Base-by-base conservation (phyloP, 2,329 filamentous ascomycete species). In the Ceratocystis cubensis region DNA sequence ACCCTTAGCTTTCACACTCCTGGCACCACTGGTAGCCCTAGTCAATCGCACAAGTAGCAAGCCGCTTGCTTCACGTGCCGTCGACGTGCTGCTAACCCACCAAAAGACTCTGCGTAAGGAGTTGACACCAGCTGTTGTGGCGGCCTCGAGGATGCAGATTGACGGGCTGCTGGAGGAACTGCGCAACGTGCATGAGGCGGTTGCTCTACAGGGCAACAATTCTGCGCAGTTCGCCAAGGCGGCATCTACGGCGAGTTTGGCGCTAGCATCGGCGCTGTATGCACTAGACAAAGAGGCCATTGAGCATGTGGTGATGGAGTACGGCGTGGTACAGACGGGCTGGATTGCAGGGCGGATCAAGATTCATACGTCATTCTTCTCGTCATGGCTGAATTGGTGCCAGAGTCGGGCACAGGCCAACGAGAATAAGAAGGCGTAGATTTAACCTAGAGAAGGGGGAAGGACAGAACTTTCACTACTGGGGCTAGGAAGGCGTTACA, bases 41-140 rank as follows among this genome's bases (percentile, higher is more conserved):
- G 84, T 89, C 59, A 85, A 90, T 66, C 87, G 82, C n/a, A 94
- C 89, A 0, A 84, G 81, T 46, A 87, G 86, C 69, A 91, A 90
- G 75, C 82, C 89, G 65, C 82, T 96, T 2, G 83, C 87, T 1
- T 84, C 86, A 66, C 91, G 89, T 72, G 87, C 88, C 0, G 82
- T 82, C 69, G 82, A 82, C n/a, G 82, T 93, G 44, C 80, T 97
- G 50, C 82, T 85, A 68, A 81, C 84, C 67, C 91, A 89, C 73
- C 86, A 87, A 66, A 88, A 87, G 73, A 79, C 84, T 65, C 70
- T 88, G 77, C 83, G 77, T 78, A 89, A 83, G 79, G 80, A 73
- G 63, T 77, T 76, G 44, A 44, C 63, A 22, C 69, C 71, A 71
- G 59, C 71, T 77, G 61, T 76, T 79, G 64, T 70, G 61, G n/a